These are phyloP conservation scores for Cordyceps cateniannulata DNA, from an alignment of 2,329 filamentous ascomycete genomes.

Conservation along the genomic window DNA sequence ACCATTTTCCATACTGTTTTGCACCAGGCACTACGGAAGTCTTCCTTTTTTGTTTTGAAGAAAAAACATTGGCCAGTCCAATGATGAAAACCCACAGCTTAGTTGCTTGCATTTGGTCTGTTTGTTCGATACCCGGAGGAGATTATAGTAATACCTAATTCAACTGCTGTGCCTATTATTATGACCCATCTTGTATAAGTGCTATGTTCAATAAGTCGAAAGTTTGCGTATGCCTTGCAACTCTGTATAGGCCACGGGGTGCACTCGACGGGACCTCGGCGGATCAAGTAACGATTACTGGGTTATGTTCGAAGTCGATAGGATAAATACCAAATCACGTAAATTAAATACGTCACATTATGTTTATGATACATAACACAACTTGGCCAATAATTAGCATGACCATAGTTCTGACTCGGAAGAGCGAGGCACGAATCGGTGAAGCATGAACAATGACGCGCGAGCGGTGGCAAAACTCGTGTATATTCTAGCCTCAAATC, in stretches of 20 bases:
- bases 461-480: background rate
- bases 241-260: no score
- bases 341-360: no score
- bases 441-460: background rate
- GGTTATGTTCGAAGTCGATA: no score
- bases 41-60: slow-evolving; percentile 4
- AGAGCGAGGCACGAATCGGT: background rate
- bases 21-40: slow-evolving; percentile 15
- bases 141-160: slow-evolving; percentile 39
- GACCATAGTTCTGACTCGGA: background rate
- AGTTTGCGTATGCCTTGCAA: no score
- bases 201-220: background rate
- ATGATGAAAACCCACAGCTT: slow-evolving; percentile 18
- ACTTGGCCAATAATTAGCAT: background rate
- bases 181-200: background rate
- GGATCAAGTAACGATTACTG: no score
- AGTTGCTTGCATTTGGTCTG: slow-evolving; percentile 17
- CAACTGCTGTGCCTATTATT: slow-evolving; percentile 27
- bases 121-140: slow-evolving; percentile 35
- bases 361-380: background rate
- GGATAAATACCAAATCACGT: no score
- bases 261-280: no score
- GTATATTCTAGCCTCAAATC: background rate
- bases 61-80: slow-evolving; percentile 11
- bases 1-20: slow-evolving; percentile 32